Conservation (phyloP, 139 green algal species). For the Volvox africanus region DNA sequence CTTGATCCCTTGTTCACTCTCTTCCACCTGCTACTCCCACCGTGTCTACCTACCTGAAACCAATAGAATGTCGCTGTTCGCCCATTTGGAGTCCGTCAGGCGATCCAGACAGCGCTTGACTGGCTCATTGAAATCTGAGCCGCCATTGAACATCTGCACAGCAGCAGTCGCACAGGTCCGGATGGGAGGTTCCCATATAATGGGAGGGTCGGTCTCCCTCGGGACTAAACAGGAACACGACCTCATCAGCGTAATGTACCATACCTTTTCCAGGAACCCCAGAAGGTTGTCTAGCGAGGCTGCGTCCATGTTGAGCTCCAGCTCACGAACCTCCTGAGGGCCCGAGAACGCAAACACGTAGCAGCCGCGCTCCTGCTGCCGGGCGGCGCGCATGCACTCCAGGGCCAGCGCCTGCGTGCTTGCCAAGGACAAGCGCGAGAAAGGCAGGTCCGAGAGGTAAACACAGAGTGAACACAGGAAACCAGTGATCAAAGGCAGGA, state of each 20-base stretch:
- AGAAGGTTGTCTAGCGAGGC: constrained; percentile 84
- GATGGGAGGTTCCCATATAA: too few species aligned
- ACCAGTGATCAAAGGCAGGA: too few species aligned
- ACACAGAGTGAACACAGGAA: neutral
- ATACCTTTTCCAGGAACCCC: constrained; percentile 84
- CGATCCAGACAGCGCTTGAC: constrained; percentile 81
- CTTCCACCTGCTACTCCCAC: neutral
- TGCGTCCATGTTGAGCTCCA: constrained; percentile 86
- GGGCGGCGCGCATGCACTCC: constrained; percentile 75
- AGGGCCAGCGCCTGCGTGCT: constrained; percentile 55
- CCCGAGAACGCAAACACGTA: constrained; percentile 92
- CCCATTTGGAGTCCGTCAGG: constrained; percentile 85
- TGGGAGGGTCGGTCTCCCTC: too few species aligned
- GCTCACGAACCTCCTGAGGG: constrained; percentile 81
- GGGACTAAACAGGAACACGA: too few species aligned
- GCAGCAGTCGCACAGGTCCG: too few species aligned
- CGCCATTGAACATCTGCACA: constrained; percentile 84
- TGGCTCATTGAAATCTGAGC: constrained; percentile 91
- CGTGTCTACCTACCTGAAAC: constrained; percentile 63
- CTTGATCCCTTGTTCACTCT: neutral
- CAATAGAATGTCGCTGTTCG: constrained; percentile 91
- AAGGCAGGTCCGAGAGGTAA: neutral
- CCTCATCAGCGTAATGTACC: too few species aligned
- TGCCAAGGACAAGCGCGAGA: neutral
- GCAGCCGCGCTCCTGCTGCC: constrained; percentile 84